Percentiles rank a stretch among this genome's conserved stretches.
These are phyloP conservation scores for Glycyrrhiza uralensis DNA, from an alignment of 306 rosid species.

Conservation along the genomic window DNA sequence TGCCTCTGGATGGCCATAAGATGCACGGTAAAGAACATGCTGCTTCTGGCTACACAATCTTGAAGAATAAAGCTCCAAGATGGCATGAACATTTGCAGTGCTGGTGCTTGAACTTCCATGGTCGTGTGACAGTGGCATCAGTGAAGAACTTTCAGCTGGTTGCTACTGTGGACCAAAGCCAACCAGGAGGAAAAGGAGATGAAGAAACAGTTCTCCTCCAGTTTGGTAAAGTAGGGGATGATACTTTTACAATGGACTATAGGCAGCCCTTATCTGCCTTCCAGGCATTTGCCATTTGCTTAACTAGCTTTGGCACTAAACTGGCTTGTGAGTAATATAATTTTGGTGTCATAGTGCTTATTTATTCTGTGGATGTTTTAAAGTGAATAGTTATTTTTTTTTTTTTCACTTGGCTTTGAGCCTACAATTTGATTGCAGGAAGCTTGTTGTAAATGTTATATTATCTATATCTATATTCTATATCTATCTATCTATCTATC, in stretches of 20 bases:
- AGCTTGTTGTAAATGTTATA: constrained; percentile 48
- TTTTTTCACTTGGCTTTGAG: constrained; percentile 6
- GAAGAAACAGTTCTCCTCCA: constrained; percentile 89
- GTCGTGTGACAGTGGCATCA: constrained; percentile 91
- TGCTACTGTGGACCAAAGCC: constrained; percentile 82
- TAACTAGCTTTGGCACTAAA: constrained; percentile 96
- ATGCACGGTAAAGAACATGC: constrained; percentile 35
- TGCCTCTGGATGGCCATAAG: constrained; percentile 25
- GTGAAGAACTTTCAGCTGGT: constrained; percentile 96
- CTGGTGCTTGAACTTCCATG: constrained; percentile 99
- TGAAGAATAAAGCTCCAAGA: constrained; percentile 96
- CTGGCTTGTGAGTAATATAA: constrained; percentile 81
- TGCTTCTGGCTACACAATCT: constrained; percentile 48
- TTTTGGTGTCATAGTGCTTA: constrained; percentile 28
- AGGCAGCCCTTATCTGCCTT: constrained; percentile 93
- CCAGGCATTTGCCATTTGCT: constrained; percentile 97
- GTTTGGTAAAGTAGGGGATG: constrained; percentile 94
- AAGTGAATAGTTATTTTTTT: constrained; percentile 29
- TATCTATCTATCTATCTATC: background rate
- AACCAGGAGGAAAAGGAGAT: constrained; percentile 87
- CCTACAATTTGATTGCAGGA: constrained; percentile 29
- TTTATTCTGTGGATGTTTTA: constrained; percentile 40
- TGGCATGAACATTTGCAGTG: constrained; percentile 97
- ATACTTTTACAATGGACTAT: constrained; percentile 94
- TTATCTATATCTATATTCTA: constrained; percentile 32